Percentiles rank a stretch among this genome's conserved stretches.
These are phyloP conservation scores for Leccinum barrowsii DNA, from an alignment of 768 basidiomycete species.

Conservation along the genomic window DNA sequence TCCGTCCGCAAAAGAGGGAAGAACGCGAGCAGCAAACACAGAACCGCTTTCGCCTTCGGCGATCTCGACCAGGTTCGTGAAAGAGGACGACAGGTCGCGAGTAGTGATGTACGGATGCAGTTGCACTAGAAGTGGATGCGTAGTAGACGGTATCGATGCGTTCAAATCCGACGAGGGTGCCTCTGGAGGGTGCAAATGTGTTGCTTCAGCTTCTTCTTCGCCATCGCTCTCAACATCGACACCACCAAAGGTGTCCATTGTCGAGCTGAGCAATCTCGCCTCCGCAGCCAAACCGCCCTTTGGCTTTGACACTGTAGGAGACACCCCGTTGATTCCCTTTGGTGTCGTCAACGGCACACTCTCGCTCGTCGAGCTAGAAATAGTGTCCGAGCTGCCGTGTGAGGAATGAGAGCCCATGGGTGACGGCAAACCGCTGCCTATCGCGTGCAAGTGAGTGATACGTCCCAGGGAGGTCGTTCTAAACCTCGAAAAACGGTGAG, in stretches of 20 bases:
- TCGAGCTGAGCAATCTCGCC: constrained; percentile 27
- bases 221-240: constrained; percentile 12
- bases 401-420: constrained; percentile 47
- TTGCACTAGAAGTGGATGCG: constrained; percentile 39
- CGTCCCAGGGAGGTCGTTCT: constrained; percentile 29
- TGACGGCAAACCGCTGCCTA: constrained; percentile 31
- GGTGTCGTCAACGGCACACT: constrained; percentile 19
- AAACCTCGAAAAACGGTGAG: constrained; percentile 27
- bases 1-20: constrained; percentile 9
- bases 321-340: constrained; percentile 10
- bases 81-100: constrained; percentile 57
- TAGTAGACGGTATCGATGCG: not conserved
- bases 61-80: constrained; percentile 69
- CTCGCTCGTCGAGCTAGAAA: constrained; percentile 32
- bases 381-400: constrained; percentile 33
- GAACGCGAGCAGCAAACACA: constrained; percentile 48
- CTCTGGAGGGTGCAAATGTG: not conserved
- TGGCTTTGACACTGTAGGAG: not conserved
- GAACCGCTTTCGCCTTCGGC: constrained; percentile 82
- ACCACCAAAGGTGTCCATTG: constrained; percentile 39
- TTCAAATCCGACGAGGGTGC: not conserved
- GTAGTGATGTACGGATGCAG: constrained; percentile 55
- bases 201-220: constrained; percentile 7
- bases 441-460: constrained; percentile 22
- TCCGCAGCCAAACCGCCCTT: constrained; percentile 24